Percentiles rank a stretch among this genome's conserved stretches.
These are phyloP conservation scores for Sicyos baderoa DNA, from an alignment of 306 rosid species.

Conservation along the genomic window DNA sequence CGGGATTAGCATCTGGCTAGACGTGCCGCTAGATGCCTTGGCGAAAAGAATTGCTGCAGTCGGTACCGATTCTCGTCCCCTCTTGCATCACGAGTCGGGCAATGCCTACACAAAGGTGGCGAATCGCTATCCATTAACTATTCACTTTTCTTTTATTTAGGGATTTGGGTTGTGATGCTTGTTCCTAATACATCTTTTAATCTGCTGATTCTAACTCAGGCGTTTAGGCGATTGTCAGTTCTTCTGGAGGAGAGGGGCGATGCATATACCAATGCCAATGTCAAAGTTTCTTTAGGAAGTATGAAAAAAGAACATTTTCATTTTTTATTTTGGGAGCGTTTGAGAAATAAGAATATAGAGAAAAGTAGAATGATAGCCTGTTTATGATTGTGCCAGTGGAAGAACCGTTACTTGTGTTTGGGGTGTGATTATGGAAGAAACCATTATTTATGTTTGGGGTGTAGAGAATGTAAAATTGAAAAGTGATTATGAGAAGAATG, in stretches of 20 bases:
- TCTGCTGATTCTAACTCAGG: constrained; percentile 36
- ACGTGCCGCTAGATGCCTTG: constrained; percentile 86
- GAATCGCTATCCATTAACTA: constrained; percentile 11
- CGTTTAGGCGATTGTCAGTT: constrained; percentile 53
- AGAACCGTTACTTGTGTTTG: too few species aligned
- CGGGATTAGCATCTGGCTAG: constrained; percentile 87
- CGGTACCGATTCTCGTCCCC: constrained; percentile 88
- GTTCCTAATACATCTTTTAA: constrained; percentile 5
- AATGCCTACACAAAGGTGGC: constrained; percentile 64
- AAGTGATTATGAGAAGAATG: too few species aligned
- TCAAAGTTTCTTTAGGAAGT: constrained; percentile 79
- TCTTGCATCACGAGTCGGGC: constrained; percentile 66
- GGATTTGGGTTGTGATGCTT: not conserved
- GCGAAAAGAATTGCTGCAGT: constrained; percentile 82
- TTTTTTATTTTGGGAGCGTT: not conserved
- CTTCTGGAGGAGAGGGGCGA: constrained; percentile 73
- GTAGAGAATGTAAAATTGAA: too few species aligned
- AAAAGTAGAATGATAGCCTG: too few species aligned
- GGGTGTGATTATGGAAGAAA: too few species aligned
- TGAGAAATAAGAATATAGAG: too few species aligned
- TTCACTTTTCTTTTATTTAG: not conserved
- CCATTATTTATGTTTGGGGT: too few species aligned
- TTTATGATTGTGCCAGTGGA: too few species aligned
- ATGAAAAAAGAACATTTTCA: constrained; percentile 23
- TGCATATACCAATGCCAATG: constrained; percentile 71